These are phyloP conservation scores for Cutaneotrichosporon mucoides DNA, from an alignment of 1,284 basidiomycete genomes.

Conservation along the genomic window DNA sequence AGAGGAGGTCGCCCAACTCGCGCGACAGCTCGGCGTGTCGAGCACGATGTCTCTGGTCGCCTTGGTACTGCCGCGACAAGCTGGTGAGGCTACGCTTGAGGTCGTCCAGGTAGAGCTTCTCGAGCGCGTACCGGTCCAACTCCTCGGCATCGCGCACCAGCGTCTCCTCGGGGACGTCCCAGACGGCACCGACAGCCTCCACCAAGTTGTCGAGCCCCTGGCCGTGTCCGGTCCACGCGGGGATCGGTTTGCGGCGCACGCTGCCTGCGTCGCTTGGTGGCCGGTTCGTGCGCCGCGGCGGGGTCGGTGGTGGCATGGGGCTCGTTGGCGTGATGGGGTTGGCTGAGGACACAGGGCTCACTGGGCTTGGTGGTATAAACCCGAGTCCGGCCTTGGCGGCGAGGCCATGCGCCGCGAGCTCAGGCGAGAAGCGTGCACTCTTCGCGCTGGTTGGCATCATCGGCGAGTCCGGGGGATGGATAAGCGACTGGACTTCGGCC, in stretches of 20 bases:
- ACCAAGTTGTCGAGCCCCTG: conserved; percentile 20
- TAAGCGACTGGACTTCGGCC: conserved; percentile 41
- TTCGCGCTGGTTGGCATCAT: not conserved
- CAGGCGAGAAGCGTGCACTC: conserved; percentile 1
- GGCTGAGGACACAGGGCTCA: not conserved
- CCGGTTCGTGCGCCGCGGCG: not conserved
- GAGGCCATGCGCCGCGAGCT: conserved; percentile 3
- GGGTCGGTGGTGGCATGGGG: not conserved
- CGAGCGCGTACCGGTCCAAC: conserved; percentile 30
- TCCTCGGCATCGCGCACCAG: conserved; percentile 33
- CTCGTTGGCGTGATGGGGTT: conserved; percentile 7
- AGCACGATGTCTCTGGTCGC: conserved; percentile 16
- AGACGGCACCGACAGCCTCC: conserved; percentile 38
- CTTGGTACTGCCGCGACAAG: conserved; percentile 17
- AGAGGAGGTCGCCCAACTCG: conserved; percentile 20
- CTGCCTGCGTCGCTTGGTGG: not conserved
- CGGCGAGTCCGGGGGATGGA: conserved; percentile 18
- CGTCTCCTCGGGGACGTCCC: conserved; percentile 30
- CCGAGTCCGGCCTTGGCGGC: conserved; percentile 3
- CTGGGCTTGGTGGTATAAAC: not conserved
- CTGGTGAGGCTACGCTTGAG: conserved; percentile 31
- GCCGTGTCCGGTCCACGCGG: conserved; percentile 20
- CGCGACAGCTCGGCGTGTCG: conserved; percentile 26
- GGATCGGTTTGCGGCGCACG: conserved; percentile 32
- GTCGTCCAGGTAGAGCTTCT: conserved; percentile 44